Conservation (phyloP, 768 basidiomycete genomes). For the Tricholoma terreum region DNA sequence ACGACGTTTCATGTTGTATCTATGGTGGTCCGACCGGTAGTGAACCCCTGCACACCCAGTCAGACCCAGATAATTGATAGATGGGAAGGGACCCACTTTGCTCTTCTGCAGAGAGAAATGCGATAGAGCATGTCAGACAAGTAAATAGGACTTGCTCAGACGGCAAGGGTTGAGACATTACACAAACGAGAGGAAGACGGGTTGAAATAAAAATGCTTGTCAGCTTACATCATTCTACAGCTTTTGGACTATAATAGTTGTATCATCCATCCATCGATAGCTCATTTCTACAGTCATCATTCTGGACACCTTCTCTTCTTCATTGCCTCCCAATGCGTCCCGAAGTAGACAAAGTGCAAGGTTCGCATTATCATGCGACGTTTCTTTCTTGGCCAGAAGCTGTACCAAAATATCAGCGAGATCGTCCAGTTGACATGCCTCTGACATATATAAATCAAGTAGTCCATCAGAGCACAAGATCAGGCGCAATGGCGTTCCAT, state of each 20-base stretch:
- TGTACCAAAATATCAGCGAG: slow-evolving; percentile 37
- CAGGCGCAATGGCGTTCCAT: slow-evolving; percentile 29
- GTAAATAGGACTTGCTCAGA: slow-evolving; percentile 56
- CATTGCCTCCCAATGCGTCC: slow-evolving; percentile 42
- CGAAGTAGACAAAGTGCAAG: slow-evolving; percentile 42
- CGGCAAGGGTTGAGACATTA: slow-evolving; percentile 27
- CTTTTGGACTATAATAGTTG: slow-evolving; percentile 44
- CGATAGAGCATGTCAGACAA: slow-evolving; percentile 89
- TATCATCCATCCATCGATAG: slow-evolving; percentile 57
- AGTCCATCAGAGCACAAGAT: slow-evolving; percentile 55
- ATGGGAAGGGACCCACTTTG: slow-evolving; percentile 57
- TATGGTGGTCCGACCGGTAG: slow-evolving; percentile 91
- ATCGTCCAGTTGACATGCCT: slow-evolving; percentile 25
- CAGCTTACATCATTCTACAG: slow-evolving; percentile 16
- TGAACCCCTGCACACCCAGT: slow-evolving; percentile 57
- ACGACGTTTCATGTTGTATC: slow-evolving; percentile 97
- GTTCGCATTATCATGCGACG: slow-evolving; percentile 22
- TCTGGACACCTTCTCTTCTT: slow-evolving; percentile 38
- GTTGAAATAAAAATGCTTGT: no score
- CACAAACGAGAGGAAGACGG: no score
- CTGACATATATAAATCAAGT: slow-evolving; percentile 40
- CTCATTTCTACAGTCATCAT: slow-evolving; percentile 48
- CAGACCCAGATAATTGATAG: neutral
- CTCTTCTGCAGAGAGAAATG: slow-evolving; percentile 76
- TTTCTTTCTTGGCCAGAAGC: slow-evolving; percentile 21